Conservation (phyloP, 1,139 yeast genomes). For the Scheffersomyces cryptocercus region DNA sequence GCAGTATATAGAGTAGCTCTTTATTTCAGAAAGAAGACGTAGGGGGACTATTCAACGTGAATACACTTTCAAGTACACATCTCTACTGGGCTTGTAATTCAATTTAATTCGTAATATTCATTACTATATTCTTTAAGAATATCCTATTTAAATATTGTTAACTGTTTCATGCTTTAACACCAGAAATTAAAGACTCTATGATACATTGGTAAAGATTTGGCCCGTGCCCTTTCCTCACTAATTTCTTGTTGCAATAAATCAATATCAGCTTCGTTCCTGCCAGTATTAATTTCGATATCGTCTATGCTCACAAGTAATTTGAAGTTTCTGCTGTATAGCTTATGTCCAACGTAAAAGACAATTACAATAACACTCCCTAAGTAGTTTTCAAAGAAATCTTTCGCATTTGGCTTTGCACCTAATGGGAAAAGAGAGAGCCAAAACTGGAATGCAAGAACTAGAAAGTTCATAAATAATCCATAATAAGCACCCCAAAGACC, state of each 20-base stretch:
- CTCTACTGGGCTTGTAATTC: too few species aligned
- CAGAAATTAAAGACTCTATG: conserved; percentile 52
- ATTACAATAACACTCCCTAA: conserved; percentile 36
- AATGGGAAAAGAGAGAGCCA: conserved; percentile 45
- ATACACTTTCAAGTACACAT: too few species aligned
- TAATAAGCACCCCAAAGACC: conserved; percentile 41
- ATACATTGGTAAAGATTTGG: conserved; percentile 51
- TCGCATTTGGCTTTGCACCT: conserved; percentile 29
- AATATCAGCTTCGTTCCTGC: conserved; percentile 65
- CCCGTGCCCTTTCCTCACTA: conserved; percentile 55
- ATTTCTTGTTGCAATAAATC: conserved; percentile 66
- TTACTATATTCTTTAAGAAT: too few species aligned
- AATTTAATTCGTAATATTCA: too few species aligned
- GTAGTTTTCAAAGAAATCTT: conserved; percentile 34
- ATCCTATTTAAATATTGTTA: too few species aligned
- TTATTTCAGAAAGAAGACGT: too few species aligned
- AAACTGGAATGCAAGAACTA: conserved; percentile 40
- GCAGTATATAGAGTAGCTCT: too few species aligned
- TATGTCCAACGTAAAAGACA: conserved; percentile 34
- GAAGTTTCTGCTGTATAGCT: conserved; percentile 32
- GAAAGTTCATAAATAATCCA: conserved; percentile 32
- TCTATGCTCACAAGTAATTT: conserved; percentile 26
- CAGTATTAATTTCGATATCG: conserved; percentile 66
- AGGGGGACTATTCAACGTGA: too few species aligned
- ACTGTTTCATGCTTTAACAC: conserved; percentile 39